Evolutionary conservation across 805 yeast genomes (phyloP).

Genomic region (Kurtzmaniella cleridarum): DNA sequence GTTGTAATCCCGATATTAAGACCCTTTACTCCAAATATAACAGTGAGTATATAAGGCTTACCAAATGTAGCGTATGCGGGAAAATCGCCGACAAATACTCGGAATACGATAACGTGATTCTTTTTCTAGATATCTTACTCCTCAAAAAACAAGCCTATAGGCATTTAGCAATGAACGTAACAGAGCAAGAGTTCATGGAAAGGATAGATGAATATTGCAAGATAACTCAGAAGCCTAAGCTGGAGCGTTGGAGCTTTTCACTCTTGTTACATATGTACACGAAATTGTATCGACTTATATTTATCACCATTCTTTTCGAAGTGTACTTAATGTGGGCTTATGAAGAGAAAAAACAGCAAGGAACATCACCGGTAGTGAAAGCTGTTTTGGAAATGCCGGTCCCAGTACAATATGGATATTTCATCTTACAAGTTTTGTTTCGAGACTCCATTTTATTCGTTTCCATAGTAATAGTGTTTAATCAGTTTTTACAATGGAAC

Average conservation of each 20-base stretch:
- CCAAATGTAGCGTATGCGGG: slow-evolving; percentile 69
- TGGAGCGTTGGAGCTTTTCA: slow-evolving; percentile 15
- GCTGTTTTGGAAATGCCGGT: slow-evolving; percentile 29
- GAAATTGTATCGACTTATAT: slow-evolving; percentile 39
- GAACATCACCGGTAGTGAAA: slow-evolving; percentile 13
- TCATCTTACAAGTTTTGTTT: slow-evolving; percentile 46
- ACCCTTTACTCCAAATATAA: slow-evolving; percentile 69
- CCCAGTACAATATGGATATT: slow-evolving; percentile 49
- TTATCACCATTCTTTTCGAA: slow-evolving; percentile 72
- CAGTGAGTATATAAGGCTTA: slow-evolving; percentile 70
- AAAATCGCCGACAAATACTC: slow-evolving; percentile 83
- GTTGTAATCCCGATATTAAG: slow-evolving; percentile 55
- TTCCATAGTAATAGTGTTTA: slow-evolving; percentile 23
- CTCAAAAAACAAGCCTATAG: slow-evolving; percentile 84
- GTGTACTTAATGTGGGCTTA: slow-evolving; percentile 90
- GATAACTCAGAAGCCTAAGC: slow-evolving; percentile 8
- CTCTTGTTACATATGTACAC: slow-evolving; percentile 12
- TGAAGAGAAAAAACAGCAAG: slow-evolving; percentile 54
- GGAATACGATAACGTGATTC: slow-evolving; percentile 79
- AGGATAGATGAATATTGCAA: slow-evolving; percentile 1
- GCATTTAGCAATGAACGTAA: slow-evolving; percentile 75
- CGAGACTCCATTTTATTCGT: slow-evolving; percentile 40
- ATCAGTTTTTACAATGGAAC: slow-evolving; percentile 12
- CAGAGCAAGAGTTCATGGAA: slow-evolving; percentile 23
- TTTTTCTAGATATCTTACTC: slow-evolving; percentile 77